phyloP scores from a whole-genome alignment of 768 basidiomycete genomes.

The Amanita pseudoporphyria region DNA sequence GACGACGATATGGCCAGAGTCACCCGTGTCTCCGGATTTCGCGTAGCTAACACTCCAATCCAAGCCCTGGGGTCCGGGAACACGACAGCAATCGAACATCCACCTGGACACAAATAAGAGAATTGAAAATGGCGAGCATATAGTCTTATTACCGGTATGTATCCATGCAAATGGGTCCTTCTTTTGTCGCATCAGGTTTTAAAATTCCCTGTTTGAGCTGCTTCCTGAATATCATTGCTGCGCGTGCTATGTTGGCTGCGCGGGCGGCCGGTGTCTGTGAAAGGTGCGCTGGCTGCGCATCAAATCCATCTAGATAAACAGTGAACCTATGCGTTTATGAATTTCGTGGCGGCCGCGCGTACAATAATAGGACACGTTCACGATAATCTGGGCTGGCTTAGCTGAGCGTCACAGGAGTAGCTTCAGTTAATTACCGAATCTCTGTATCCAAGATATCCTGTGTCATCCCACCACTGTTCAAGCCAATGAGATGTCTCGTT shows the following conservation, averaged over 20 bases:
- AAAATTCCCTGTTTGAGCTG: conserved; percentile 57
- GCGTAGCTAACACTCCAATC: conserved; percentile 76
- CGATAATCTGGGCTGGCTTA: conserved; percentile 42
- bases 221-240: conserved; percentile 66
- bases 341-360: conserved; percentile 14
- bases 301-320: conserved; percentile 57
- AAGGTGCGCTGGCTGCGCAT: conserved; percentile 52
- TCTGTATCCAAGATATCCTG: conserved; percentile 73
- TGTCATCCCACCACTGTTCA: conserved; percentile 92
- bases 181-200: conserved; percentile 55
- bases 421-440: conserved; percentile 53
- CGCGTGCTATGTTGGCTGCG: conserved; percentile 64
- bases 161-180: conserved; percentile 77
- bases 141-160: conserved; percentile 56
- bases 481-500: conserved; percentile 68
- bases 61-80: conserved; percentile 61
- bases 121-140: neutral
- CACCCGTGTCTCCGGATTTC: conserved; percentile 40
- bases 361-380: conserved; percentile 97
- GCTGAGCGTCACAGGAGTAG: neutral
- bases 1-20: conserved; percentile 74
- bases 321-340: conserved; percentile 8
- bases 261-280: conserved; percentile 49
- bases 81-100: conserved; percentile 89
- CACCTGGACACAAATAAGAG: conserved; percentile 36